Evolutionary conservation across 1,284 basidiomycete genomes (phyloP).

Genomic region (Ceratobasidium sp.): DNA sequence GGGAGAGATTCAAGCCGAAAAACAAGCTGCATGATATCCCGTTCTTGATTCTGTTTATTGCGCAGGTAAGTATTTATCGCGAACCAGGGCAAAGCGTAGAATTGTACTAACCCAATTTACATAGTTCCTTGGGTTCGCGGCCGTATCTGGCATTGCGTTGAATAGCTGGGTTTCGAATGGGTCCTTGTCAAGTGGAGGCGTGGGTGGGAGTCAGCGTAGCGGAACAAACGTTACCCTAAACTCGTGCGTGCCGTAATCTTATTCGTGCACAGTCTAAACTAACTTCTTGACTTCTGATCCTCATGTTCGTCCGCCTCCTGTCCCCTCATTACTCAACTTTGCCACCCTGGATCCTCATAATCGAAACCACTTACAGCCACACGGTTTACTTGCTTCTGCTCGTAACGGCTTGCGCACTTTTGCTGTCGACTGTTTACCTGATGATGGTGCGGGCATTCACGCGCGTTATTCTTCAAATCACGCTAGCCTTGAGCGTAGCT

Average conservation of each 20-base stretch:
- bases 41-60: conserved; percentile 72
- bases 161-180: conserved; percentile 66
- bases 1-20: conserved; percentile 34
- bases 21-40: conserved; percentile 68
- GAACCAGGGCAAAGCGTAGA: background rate
- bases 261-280: background rate
- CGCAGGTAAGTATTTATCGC: conserved; percentile 58
- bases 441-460: conserved; percentile 77
- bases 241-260: conserved; percentile 54
- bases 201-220: conserved; percentile 58
- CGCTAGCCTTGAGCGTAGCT: conserved; percentile 70
- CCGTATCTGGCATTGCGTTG: conserved; percentile 69
- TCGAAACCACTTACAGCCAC: conserved; percentile 48
- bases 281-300: too few relatives aligned
- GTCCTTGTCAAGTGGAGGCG: conserved; percentile 66
- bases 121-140: conserved; percentile 71
- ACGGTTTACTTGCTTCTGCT: conserved; percentile 73
- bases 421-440: conserved; percentile 59
- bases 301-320: background rate
- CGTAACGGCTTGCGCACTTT: conserved; percentile 65
- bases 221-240: conserved; percentile 66
- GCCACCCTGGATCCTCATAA: conserved; percentile 48
- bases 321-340: conserved; percentile 26
- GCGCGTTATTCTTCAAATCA: conserved; percentile 79
- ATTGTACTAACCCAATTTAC: background rate